A percentile compares a stretch with the other conserved stretches of the same genome.
Conservation (phyloP, 2,329 filamentous ascomycete genomes). For the Penicillium sp. region DNA sequence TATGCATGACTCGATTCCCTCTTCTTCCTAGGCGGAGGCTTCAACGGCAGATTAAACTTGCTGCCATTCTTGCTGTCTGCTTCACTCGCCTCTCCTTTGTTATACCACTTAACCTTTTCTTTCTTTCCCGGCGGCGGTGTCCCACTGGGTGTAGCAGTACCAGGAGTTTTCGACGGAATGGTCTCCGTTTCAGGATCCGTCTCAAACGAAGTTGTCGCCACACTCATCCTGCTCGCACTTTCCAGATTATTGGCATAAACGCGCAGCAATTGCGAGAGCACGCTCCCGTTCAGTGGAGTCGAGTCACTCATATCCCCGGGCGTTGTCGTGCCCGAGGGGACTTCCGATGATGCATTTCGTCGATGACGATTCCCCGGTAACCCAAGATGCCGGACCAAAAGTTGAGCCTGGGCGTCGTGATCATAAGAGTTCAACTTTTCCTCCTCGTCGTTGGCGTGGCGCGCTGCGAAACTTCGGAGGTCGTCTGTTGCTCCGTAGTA, state of each 20-base stretch:
- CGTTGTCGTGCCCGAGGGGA: constrained; percentile 21
- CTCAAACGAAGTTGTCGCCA: constrained; percentile 15
- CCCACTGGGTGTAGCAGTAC: constrained; percentile 8
- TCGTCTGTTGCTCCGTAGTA: constrained; percentile 26
- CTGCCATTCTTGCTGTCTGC: constrained; percentile 4
- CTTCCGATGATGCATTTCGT: constrained; percentile 7
- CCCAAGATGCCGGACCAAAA: constrained; percentile 21
- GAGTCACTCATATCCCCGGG: constrained; percentile 15
- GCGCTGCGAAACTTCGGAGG: constrained; percentile 18
- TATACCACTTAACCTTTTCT: constrained; percentile 34
- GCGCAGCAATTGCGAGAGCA: constrained; percentile 68
- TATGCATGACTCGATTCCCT: constrained; percentile 14
- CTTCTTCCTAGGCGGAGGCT: constrained; percentile 7
- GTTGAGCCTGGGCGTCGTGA: constrained; percentile 22
- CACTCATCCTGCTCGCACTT: constrained; percentile 27
- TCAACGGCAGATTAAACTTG: constrained; percentile 6
- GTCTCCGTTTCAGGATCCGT: constrained; percentile 20
- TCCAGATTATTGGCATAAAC: constrained; percentile 58
- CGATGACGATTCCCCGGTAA: constrained; percentile 2
- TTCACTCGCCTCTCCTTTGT: constrained; percentile 10
- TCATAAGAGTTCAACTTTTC: constrained; percentile 5
- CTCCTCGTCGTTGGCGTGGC: constrained; percentile 22
- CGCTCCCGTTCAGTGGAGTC: constrained; percentile 45
- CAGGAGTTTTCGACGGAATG: constrained; percentile 6
- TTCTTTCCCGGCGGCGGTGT: constrained; percentile 21